phyloP scores from a whole-genome alignment of 345 rosid species.

The Passiflora organensis region DNA sequence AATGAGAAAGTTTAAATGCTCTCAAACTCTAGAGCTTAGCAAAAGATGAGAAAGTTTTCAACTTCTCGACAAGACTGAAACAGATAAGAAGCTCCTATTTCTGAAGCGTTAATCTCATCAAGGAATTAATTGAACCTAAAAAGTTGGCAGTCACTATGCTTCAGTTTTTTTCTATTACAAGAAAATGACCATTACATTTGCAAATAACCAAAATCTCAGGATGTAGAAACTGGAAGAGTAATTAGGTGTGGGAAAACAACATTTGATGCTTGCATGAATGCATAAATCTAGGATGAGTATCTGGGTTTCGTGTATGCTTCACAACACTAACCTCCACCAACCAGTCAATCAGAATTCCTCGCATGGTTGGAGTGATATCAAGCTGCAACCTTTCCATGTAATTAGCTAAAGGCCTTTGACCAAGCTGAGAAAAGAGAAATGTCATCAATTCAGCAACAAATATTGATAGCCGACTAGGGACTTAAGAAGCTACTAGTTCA shows the following conservation, averaged over 20 bases:
- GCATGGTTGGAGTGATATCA: slow-evolving; percentile 72
- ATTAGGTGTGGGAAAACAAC: too few relatives aligned
- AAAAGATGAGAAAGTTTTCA: not conserved
- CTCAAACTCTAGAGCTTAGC: not conserved
- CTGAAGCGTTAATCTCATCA: not conserved
- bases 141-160: too few relatives aligned
- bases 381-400: slow-evolving; percentile 74
- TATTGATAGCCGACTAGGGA: not conserved
- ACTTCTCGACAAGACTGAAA: not conserved
- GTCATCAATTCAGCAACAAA: slow-evolving; percentile 11
- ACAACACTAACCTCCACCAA: slow-evolving; percentile 71
- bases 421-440: slow-evolving; percentile 48
- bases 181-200: too few relatives aligned
- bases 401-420: slow-evolving; percentile 58
- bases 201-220: too few relatives aligned
- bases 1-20: not conserved
- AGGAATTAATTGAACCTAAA: not conserved
- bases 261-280: not conserved
- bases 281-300: too few relatives aligned
- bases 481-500: not conserved
- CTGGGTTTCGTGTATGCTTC: not conserved
- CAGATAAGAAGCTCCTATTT: not conserved
- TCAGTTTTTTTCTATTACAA: too few relatives aligned
- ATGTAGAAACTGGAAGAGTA: too few relatives aligned
- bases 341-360: slow-evolving; percentile 85